Evolutionary conservation across 225 moss, liverwort and hornwort genomes (phyloP), one percentile per base, ranked within the genome.

Genomic region (Pleurozium schreberi): DNA sequence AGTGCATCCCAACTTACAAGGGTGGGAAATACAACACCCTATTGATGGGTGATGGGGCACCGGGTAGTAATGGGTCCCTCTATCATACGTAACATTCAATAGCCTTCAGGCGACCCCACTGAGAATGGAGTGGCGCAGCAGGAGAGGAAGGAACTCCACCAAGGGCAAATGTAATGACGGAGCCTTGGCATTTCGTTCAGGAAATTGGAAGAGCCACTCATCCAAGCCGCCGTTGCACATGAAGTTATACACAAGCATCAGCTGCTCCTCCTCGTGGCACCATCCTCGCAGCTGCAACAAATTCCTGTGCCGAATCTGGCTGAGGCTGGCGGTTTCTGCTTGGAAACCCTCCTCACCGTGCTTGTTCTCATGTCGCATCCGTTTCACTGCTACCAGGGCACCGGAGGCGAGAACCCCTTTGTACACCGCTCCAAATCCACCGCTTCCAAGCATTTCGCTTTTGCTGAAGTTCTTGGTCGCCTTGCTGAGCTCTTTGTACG

Each of bases 161-260:
- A 9, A 31, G 25, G 14, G 75, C 50, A 62, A 28, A 20, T 19
- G 34, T 11, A 9, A 18, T 16, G 61, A 27, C 67, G 7, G 22
- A n/a, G 68, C 83, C n/a, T 52, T 67, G 8, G 4, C 38, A 50
- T 86, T n/a, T 58, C 14, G 63, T 63, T 60, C 13, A 8, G 31
- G 25, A 49, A 57, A 38, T 14, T 31, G 80, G 57, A 89, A 88
- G 57, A 95, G 90, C 83, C 95, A 90, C 21, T 95, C 89, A 80
- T 96, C 76, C 18, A 95, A 90, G 89, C 94, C 93, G 36, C 96
- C 95, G 57, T 94, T 96, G 61, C 61, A 61, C 61, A 61, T 61
- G 61, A 61, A 61, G 60, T 60, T 25, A 25, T 60, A 60, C 60
- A 60, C 60, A 25, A 60, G 60, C 60, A 60, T 25, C 21, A 60